Conservation (phyloP, 2,329 filamentous ascomycete species). For the Hypomyces rosellus region DNA sequence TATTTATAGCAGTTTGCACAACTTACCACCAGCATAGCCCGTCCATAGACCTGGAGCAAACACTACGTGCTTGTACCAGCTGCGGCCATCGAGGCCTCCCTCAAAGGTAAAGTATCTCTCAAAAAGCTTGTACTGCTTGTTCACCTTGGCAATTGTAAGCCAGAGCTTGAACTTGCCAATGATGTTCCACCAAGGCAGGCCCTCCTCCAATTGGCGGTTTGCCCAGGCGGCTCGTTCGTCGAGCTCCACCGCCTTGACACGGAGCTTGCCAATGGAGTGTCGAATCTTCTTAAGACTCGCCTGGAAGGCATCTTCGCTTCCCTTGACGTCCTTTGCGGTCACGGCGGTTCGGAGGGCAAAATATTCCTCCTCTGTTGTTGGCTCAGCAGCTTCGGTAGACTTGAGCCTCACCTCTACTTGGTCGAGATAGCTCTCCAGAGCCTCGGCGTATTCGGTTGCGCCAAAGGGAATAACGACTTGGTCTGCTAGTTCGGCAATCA, state of each 20-base stretch:
- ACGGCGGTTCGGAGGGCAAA: constrained; percentile 24
- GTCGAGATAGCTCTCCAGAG: constrained; percentile 47
- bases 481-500: constrained; percentile 56
- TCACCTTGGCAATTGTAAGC: constrained; percentile 58
- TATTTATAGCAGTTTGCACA: neutral
- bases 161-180: constrained; percentile 60
- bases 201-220: constrained; percentile 37
- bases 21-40: constrained; percentile 71
- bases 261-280: constrained; percentile 31
- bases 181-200: constrained; percentile 75
- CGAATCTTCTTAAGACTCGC: constrained; percentile 34
- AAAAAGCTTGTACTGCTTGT: constrained; percentile 75
- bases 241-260: constrained; percentile 35
- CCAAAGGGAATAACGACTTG: constrained; percentile 57
- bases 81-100: constrained; percentile 68
- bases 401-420: constrained; percentile 44
- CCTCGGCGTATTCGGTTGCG: constrained; percentile 57
- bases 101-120: constrained; percentile 75
- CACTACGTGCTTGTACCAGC: constrained; percentile 93
- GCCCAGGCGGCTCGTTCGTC: constrained; percentile 39
- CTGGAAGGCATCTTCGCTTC: constrained; percentile 34
- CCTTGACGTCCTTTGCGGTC: constrained; percentile 19
- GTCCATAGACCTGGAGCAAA: constrained; percentile 91
- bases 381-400: constrained; percentile 15
- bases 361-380: constrained; percentile 22